Evolutionary conservation across 225 moss, liverwort and hornwort species (phyloP).

Genomic region (Polytrichum commune): DNA sequence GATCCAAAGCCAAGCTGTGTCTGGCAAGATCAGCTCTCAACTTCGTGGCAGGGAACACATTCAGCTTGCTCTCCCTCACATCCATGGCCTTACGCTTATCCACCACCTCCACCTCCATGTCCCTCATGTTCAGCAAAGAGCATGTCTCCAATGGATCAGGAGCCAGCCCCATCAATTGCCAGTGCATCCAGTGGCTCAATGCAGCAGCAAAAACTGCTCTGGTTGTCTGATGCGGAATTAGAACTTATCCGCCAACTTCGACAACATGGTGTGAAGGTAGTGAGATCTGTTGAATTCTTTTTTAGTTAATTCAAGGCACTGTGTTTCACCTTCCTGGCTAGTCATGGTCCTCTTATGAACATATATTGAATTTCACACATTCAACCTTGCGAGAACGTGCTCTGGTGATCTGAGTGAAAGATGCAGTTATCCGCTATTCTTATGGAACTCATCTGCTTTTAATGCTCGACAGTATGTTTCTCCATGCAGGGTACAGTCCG

Average conservation of each 20-base stretch:
- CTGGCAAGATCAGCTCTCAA: conserved; percentile 3
- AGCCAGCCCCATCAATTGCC: not conserved
- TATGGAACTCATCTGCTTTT: too few relatives aligned
- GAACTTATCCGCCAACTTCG: conserved; percentile 20
- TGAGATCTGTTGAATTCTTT: too few relatives aligned
- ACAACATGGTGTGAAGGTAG: conserved; percentile 15
- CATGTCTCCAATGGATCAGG: conserved; percentile 1
- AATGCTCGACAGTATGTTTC: not conserved
- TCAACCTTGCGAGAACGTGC: too few relatives aligned
- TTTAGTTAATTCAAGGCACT: too few relatives aligned
- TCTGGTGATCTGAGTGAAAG: too few relatives aligned
- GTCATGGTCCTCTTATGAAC: too few relatives aligned
- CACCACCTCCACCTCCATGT: conserved; percentile 3
- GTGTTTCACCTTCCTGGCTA: too few relatives aligned
- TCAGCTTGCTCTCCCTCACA: not conserved
- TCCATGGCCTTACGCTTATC: conserved; percentile 7
- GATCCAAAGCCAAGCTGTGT: not conserved
- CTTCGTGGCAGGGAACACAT: not conserved
- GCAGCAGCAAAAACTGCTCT: conserved; percentile 12
- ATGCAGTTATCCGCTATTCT: too few relatives aligned
- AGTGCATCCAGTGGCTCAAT: conserved; percentile 8
- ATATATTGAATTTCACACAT: too few relatives aligned
- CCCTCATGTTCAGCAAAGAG: not conserved
- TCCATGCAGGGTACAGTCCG: conserved; percentile 1
- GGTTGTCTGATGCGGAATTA: conserved; percentile 21